Evolutionary conservation across 805 yeast genomes (phyloP).

Genomic region (Ogataea nakhonphanomensis): DNA sequence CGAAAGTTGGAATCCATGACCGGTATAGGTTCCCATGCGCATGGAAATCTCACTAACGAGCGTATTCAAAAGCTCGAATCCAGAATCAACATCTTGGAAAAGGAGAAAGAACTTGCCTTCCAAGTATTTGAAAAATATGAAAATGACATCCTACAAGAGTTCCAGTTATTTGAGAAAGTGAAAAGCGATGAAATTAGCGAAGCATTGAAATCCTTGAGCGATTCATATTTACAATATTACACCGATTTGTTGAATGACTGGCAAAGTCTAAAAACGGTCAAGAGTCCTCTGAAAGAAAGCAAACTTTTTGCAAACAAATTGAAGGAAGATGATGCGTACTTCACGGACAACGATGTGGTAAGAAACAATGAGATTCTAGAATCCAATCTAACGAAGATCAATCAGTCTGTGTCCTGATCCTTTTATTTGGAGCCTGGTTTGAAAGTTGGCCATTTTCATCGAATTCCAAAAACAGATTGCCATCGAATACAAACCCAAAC

Average conservation of each 20-base stretch:
- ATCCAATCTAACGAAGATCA: slow-evolving; percentile 20
- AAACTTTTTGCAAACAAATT: slow-evolving; percentile 18
- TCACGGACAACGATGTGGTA: slow-evolving; percentile 26
- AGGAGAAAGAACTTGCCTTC: slow-evolving; percentile 42
- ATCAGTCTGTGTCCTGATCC: slow-evolving; percentile 9
- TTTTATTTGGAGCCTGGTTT: slow-evolving; percentile 7
- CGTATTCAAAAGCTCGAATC: slow-evolving; percentile 38
- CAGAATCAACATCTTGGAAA: slow-evolving; percentile 41
- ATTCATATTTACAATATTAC: slow-evolving; percentile 72
- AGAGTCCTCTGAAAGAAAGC: not conserved
- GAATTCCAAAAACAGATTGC: slow-evolving; percentile 26
- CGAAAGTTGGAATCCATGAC: slow-evolving; percentile 51
- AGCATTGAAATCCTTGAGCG: slow-evolving; percentile 69
- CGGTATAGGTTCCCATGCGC: slow-evolving; percentile 37
- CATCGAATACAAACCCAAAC: slow-evolving; percentile 24
- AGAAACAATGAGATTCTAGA: slow-evolving; percentile 27
- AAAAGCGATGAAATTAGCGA: slow-evolving; percentile 74
- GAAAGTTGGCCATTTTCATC: slow-evolving; percentile 14
- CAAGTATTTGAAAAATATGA: slow-evolving; percentile 46
- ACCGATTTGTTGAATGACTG: slow-evolving; percentile 65
- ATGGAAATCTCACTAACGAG: slow-evolving; percentile 42
- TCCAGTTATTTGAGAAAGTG: slow-evolving; percentile 69
- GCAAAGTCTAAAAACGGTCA: slow-evolving; percentile 39
- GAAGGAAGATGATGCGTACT: slow-evolving; percentile 23
- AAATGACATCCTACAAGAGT: slow-evolving; percentile 45